Conservation (phyloP, 768 basidiomycete genomes). For the Suillus variegatus region DNA sequence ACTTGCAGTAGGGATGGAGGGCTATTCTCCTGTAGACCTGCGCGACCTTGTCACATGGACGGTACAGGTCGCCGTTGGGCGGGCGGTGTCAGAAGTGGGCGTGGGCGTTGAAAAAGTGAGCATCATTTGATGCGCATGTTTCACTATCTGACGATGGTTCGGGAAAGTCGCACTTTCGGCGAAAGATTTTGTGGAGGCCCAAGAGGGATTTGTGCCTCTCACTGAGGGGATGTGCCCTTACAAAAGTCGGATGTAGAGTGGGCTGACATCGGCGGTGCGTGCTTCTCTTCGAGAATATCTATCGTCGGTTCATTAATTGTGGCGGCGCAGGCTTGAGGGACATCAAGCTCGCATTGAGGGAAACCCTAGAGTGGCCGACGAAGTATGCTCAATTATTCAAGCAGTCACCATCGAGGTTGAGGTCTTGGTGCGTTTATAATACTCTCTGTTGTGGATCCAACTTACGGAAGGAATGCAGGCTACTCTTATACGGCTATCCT, state of each 20-base stretch:
- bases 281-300: neutral
- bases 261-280: slow-evolving; percentile 89
- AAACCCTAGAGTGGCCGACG: slow-evolving; percentile 98
- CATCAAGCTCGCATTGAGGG: slow-evolving; percentile 75
- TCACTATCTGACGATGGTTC: slow-evolving; percentile 7
- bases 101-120: slow-evolving; percentile 23
- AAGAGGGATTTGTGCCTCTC: slow-evolving; percentile 85
- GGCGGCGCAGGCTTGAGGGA: slow-evolving; percentile 64
- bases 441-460: slow-evolving; percentile 8
- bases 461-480: slow-evolving; percentile 41
- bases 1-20: slow-evolving; percentile 85
- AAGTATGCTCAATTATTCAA: slow-evolving; percentile 96
- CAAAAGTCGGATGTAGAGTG: slow-evolving; percentile 88
- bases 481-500: slow-evolving; percentile 95
- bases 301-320: neutral
- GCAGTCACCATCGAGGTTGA: slow-evolving; percentile 87
- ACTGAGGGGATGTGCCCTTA: slow-evolving; percentile 79
- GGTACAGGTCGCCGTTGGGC: slow-evolving; percentile 77
- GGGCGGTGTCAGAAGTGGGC: slow-evolving; percentile 42
- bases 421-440: slow-evolving; percentile 75
- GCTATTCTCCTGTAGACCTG: slow-evolving; percentile 87
- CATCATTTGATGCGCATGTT: neutral
- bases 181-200: slow-evolving; percentile 78
- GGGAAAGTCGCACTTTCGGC: slow-evolving; percentile 39
- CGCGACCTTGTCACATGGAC: slow-evolving; percentile 82